Evolutionary conservation across 75 land plant genomes (phyloP), one percentile per base, ranked within the genome.

Genomic region (Sequoia sempervirens): DNA sequence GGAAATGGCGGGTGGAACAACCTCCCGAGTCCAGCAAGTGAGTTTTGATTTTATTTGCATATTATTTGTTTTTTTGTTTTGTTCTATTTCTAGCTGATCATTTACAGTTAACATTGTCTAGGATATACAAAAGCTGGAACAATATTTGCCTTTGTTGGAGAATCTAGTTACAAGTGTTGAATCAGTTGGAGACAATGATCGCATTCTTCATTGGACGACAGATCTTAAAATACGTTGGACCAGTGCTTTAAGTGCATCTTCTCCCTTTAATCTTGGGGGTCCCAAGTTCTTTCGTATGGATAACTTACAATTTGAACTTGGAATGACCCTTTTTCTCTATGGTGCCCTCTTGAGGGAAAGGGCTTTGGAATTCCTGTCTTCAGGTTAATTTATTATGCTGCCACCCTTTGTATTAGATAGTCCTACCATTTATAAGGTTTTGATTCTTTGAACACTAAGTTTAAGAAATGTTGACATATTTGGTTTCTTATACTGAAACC

Each of bases 1-100:
- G 81, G 95, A 93, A 86, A 93, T 93, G 91, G 92, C 95, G 53
- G 95, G 95, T 43, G 95, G 95, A 34, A 66, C 90, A 64, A 87
- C 94, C 52, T 92, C 93, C 76, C 89, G 84, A 58, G 78, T 69
- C 80, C 83, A 88, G 86, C 94, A 92, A 93, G 94, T 94, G 72
- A 64, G 28, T 37, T 23, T 36, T 80, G 40, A 46, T 79, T 50
- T 28, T 17, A 38, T 53, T 10, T 52, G 36, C 23, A 18, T 68
- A 30, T 84, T 50, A 4, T 58, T 74, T 26, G 23, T 41, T 78
- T 84, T 0, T 76, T 5, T 41, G 38, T n/a, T 69, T 82, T 18
- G 28, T 47, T 69, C 46, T 47, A 14, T 1, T 80, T 53, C 40
- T 81, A 4, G 46, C 82, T 81, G 37, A 81, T 38, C 32, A 30